Conservation (phyloP, 441 rosid species). For the Codiaeum variegatum region DNA sequence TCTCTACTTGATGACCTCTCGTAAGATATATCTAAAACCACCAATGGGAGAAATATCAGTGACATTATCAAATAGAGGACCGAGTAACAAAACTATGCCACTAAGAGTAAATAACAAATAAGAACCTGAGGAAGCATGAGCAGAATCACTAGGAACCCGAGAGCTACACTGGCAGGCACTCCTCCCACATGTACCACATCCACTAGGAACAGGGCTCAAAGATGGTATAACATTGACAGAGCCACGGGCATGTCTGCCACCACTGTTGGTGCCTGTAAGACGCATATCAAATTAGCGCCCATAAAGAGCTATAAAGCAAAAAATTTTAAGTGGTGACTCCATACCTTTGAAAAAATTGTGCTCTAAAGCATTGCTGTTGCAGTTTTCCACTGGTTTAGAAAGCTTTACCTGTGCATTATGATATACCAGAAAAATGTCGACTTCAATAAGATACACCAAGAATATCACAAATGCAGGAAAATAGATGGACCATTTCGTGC, state of each 20-base stretch:
- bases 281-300: constrained; percentile 8
- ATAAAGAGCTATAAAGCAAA: constrained; percentile 21
- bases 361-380: constrained; percentile 22
- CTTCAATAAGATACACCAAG: background rate
- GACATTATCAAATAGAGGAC: constrained; percentile 3
- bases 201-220: constrained; percentile 26
- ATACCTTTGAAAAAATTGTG: constrained; percentile 56
- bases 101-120: constrained; percentile 14
- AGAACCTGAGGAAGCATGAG: constrained; percentile 38
- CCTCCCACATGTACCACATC: constrained; percentile 47
- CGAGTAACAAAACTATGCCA: background rate
- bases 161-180: constrained; percentile 45
- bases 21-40: constrained; percentile 33
- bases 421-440: constrained; percentile 16
- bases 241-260: constrained; percentile 26
- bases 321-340: constrained; percentile 32
- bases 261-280: constrained; percentile 43
- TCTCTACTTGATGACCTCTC: constrained; percentile 41
- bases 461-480: background rate
- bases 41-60: constrained; percentile 1
- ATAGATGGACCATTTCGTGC: background rate
- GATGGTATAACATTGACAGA: constrained; percentile 30
- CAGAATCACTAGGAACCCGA: constrained; percentile 31
- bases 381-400: constrained; percentile 31
- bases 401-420: constrained; percentile 41